A percentile compares a stretch with the other conserved stretches of the same genome.
phyloP scores from a whole-genome alignment of 2,329 filamentous ascomycete genomes.

The Colletotrichum acutatum region DNA sequence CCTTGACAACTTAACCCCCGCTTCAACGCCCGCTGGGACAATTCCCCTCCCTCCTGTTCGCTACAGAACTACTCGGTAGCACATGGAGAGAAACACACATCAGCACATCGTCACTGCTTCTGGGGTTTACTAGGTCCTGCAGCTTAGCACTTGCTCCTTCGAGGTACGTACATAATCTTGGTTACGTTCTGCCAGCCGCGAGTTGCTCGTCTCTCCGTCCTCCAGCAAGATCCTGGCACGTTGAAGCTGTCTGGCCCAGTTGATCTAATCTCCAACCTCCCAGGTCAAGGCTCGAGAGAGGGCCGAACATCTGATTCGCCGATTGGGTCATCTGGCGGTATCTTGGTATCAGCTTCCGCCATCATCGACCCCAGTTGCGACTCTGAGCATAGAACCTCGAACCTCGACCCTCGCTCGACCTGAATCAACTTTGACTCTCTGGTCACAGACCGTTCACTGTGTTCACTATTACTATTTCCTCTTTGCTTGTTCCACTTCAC shows the following conservation, averaged over 20 bases:
- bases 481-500: neutral
- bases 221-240: constrained; percentile 9
- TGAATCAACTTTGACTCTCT: constrained; percentile 5
- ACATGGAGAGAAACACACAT: neutral
- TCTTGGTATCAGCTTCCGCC: constrained; percentile 33
- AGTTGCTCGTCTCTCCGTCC: neutral
- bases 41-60: neutral
- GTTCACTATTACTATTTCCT: neutral
- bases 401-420: neutral
- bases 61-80: neutral
- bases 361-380: constrained; percentile 26
- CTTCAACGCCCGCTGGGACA: constrained; percentile 7
- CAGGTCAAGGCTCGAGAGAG: constrained; percentile 14
- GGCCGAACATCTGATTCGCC: constrained; percentile 18
- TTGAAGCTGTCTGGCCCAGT: neutral
- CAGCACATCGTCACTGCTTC: neutral
- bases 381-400: neutral
- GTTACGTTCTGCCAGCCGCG: neutral
- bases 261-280: constrained; percentile 34
- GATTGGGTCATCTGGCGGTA: constrained; percentile 23
- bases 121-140: neutral
- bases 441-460: neutral
- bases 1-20: neutral
- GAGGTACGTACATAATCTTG: constrained; percentile 22
- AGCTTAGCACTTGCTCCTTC: constrained; percentile 6